These are phyloP conservation scores for Jamesozyma gamospora DNA, from an alignment of 805 yeast genomes.

Conservation along the genomic window DNA sequence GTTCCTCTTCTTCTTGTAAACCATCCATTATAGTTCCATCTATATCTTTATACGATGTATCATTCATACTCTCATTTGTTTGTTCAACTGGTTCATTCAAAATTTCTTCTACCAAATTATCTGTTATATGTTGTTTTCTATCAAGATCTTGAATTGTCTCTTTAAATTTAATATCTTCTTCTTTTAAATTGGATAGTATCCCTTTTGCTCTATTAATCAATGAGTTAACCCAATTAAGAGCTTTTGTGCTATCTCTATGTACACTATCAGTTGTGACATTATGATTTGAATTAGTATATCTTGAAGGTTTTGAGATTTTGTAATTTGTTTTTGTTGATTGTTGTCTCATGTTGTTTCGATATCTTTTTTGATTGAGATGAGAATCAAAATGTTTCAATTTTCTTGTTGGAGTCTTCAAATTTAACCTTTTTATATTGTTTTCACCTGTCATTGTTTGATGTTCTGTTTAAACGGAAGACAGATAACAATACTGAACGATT, in stretches of 20 bases:
- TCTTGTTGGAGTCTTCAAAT: slow-evolving; percentile 15
- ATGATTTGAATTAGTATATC: not conserved
- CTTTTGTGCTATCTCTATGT: slow-evolving; percentile 5
- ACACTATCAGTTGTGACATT: not conserved
- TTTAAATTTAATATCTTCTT: slow-evolving; percentile 3
- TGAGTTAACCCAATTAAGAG: slow-evolving; percentile 16
- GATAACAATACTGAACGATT: no score
- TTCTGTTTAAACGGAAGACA: no score
- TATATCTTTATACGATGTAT: slow-evolving; percentile 13
- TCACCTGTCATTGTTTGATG: no score
- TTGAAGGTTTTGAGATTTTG: slow-evolving; percentile 1
- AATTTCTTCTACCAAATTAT: not conserved
- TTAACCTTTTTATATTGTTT: not conserved
- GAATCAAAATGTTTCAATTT: slow-evolving; percentile 14
- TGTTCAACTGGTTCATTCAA: not conserved
- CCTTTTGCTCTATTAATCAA: slow-evolving; percentile 18
- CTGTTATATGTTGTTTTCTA: slow-evolving; percentile 3
- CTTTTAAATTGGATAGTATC: slow-evolving; percentile 12
- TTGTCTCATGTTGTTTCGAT: not conserved
- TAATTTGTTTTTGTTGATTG: not conserved
- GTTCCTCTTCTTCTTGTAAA: not conserved
- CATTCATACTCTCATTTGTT: slow-evolving; percentile 12
- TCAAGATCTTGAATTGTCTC: slow-evolving; percentile 1
- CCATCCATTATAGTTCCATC: slow-evolving; percentile 13
- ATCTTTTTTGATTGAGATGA: not conserved